Percentiles rank a stretch among this genome's conserved stretches.
Conservation (phyloP, 495 filamentous ascomycete species). For the Hyaloscypha bicolor region DNA sequence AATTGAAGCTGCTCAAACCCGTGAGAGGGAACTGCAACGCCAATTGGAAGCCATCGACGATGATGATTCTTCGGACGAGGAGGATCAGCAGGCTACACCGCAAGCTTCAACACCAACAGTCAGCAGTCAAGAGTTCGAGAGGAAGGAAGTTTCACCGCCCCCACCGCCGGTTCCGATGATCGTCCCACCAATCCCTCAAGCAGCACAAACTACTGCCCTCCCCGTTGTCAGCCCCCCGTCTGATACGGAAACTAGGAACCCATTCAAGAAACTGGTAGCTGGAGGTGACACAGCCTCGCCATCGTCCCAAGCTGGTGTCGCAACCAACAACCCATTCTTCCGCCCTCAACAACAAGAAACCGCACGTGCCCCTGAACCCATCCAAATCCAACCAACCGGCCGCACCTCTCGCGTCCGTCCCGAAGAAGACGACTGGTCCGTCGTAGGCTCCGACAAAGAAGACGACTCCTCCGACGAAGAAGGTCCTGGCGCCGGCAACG, state of each 20-base stretch:
- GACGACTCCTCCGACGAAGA: conserved; percentile 70
- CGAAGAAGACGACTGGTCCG: conserved; percentile 90
- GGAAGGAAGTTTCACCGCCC: conserved; percentile 49
- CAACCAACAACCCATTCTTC: conserved; percentile 96
- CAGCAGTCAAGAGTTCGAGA: conserved; percentile 55
- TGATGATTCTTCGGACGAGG: conserved; percentile 81
- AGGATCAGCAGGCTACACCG: conserved; percentile 78
- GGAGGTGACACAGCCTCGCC: conserved; percentile 37
- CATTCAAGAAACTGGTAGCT: conserved; percentile 69
- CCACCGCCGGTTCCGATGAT: conserved; percentile 44
- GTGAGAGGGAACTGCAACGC: conserved; percentile 82
- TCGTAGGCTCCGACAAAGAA: conserved; percentile 77
- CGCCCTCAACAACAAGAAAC: conserved; percentile 66
- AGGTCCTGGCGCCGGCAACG: conserved; percentile 74
- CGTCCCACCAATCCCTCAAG: conserved; percentile 43
- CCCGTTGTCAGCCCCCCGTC: conserved; percentile 33
- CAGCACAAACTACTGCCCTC: conserved; percentile 29
- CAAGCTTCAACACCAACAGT: conserved; percentile 80
- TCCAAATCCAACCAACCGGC: conserved; percentile 34
- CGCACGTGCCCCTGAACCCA: conserved; percentile 23
- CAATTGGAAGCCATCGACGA: conserved; percentile 79
- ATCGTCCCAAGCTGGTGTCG: conserved; percentile 43
- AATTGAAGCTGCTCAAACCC: conserved; percentile 85
- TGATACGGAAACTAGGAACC: conserved; percentile 61
- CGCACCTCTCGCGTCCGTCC: conserved; percentile 56